Base-by-base conservation (phyloP, 129 eudicot genomes). In the Rutidosis leptorrhynchoides region DNA sequence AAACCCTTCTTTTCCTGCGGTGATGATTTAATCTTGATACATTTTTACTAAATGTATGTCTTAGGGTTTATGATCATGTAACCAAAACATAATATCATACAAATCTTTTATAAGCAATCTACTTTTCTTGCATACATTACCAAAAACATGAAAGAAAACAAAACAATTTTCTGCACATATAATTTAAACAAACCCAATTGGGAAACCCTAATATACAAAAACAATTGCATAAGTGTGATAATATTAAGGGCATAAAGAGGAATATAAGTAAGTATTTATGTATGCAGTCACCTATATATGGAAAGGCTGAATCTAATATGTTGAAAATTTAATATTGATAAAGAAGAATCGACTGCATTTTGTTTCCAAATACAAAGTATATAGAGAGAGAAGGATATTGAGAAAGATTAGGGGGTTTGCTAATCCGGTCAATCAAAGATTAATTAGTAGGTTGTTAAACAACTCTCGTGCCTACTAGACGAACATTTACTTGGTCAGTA, bases 241-340 rank as follows among this genome's bases (percentile, higher is more conserved):
- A n/a, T n/a, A n/a, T n/a, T n/a, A n/a, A n/a, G n/a, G n/a, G 72
- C 61, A 33, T 33, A 29, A 29, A 29, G 32, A 29, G 32, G n/a
- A n/a, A n/a, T n/a, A n/a, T n/a, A n/a, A n/a, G n/a, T n/a, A n/a
- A n/a, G n/a, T 7, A 29, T 29, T 3, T 0, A 3, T 29, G 32
- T 29, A 29, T 29, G 4, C 4, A 29, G 6, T 11, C 42, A 35
- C 42, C 42, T 35, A 35, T 35, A 0, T 6, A 32, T 32, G 40
- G 10, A 32, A 33, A 8, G 69, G 79, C 54, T 23, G 58, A 60
- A 52, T 64, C 67, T 60, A 71, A 37, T 27, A 17, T 2, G 0
- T 60, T 66, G 62, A 53, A 45, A 66, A 80, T 75, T 75, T 69
- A 71, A 57, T 60, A 49, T 74, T 25, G n/a, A 63, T 59, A 54